Evolutionary conservation across 1,139 yeast genomes (phyloP).

Genomic region (Geotrichum restrictum): DNA sequence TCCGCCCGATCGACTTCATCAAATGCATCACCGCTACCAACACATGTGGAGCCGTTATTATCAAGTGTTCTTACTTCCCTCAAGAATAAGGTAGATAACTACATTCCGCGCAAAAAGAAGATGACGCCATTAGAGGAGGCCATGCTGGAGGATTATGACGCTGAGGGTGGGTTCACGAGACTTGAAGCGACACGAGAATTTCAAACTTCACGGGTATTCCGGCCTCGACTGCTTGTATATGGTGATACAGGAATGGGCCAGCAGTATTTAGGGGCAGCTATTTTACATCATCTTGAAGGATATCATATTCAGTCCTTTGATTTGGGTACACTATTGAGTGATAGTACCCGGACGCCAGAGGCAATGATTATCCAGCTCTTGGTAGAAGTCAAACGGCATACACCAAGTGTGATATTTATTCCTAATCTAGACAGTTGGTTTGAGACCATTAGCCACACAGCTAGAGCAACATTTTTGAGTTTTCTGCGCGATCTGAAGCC

Average conservation of each 20-base stretch:
- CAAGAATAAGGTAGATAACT: conserved; percentile 48
- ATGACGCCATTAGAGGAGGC: conserved; percentile 67
- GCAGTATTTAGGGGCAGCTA: conserved; percentile 80
- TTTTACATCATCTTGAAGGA: conserved; percentile 80
- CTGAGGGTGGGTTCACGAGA: conserved; percentile 64
- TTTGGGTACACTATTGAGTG: conserved; percentile 71
- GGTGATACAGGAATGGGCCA: conserved; percentile 85
- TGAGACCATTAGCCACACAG: conserved; percentile 61
- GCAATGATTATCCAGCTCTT: conserved; percentile 80
- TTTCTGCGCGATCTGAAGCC: conserved; percentile 65
- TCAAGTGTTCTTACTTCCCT: conserved; percentile 48
- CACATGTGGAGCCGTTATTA: conserved; percentile 61
- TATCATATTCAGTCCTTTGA: conserved; percentile 86
- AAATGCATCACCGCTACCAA: conserved; percentile 71
- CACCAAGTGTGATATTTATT: conserved; percentile 79
- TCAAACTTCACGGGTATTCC: conserved; percentile 63
- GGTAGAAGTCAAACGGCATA: conserved; percentile 84
- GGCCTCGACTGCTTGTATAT: conserved; percentile 72
- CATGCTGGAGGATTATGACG: conserved; percentile 55
- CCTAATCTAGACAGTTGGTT: conserved; percentile 84
- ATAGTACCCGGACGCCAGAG: conserved; percentile 78
- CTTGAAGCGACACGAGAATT: conserved; percentile 57
- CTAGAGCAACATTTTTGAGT: conserved; percentile 67
- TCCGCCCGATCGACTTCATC: conserved; percentile 81
- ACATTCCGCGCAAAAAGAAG: conserved; percentile 63